Percentiles rank a stretch among this genome's conserved stretches.
Evolutionary conservation across 257 asterid genomes (phyloP).

Genomic region (Scutellaria galericulata): DNA sequence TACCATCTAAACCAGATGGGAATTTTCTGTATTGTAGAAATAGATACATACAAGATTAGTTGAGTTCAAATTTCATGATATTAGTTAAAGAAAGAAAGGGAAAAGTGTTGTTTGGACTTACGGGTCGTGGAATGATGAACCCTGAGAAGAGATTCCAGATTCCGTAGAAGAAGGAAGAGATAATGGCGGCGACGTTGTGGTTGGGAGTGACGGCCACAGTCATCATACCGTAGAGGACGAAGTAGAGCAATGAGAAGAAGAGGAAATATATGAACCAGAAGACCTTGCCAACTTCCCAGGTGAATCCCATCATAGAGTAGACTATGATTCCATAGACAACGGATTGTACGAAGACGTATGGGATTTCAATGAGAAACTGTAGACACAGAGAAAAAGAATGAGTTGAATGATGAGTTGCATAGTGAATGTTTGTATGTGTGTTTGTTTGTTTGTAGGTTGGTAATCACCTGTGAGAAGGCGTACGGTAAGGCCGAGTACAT

Average conservation of each 20-base stretch:
- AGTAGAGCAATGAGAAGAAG: constrained; percentile 62
- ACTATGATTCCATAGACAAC: constrained; percentile 34
- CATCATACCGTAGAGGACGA: constrained; percentile 74
- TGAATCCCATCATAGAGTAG: constrained; percentile 49
- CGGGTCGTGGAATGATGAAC: constrained; percentile 65
- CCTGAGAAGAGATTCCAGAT: constrained; percentile 74
- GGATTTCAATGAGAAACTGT: constrained; percentile 38
- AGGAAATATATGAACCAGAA: constrained; percentile 56
- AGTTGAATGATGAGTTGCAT: not conserved
- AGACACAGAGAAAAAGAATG: not conserved
- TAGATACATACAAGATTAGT: not conserved
- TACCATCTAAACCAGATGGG: constrained; percentile 93
- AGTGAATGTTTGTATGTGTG: too few relatives aligned
- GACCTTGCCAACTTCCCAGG: constrained; percentile 53
- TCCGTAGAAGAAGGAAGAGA: constrained; percentile 60
- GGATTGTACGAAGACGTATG: constrained; percentile 38
- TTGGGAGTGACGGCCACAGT: constrained; percentile 71
- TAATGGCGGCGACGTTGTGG: constrained; percentile 59
- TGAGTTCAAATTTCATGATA: not conserved
- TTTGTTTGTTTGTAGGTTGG: too few relatives aligned
- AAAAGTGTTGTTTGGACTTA: constrained; percentile 38
- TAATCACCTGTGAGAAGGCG: constrained; percentile 44
- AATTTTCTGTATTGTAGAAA: constrained; percentile 53
- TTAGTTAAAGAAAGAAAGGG: not conserved
- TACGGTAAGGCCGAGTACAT: constrained; percentile 45